Evolutionary conservation across 306 rosid genomes (phyloP).

Genomic region (Castanea sativa): DNA sequence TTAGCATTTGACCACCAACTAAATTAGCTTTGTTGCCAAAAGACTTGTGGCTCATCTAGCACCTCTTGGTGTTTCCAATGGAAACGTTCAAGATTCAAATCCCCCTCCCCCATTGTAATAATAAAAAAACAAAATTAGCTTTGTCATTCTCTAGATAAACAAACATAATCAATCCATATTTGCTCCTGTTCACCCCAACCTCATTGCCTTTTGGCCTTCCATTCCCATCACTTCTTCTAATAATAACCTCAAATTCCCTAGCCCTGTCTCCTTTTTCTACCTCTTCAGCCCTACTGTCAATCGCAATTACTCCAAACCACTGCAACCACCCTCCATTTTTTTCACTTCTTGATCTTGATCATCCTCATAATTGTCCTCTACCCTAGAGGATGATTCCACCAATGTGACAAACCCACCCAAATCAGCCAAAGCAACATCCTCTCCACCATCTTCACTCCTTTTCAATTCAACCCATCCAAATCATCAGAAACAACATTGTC

Average conservation of each 20-base stretch:
- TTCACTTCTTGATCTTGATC: neutral
- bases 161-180: slow-evolving; percentile 21
- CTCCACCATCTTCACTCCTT: neutral
- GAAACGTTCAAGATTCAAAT: too few relatives aligned
- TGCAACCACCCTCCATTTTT: neutral
- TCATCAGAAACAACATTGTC: neutral
- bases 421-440: neutral
- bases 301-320: neutral
- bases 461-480: neutral
- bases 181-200: slow-evolving; percentile 8
- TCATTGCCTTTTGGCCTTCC: too few relatives aligned
- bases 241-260: neutral
- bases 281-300: neutral
- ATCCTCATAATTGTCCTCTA: neutral
- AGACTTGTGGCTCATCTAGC: too few relatives aligned
- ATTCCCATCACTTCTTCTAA: neutral
- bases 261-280: neutral
- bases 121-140: neutral
- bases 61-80: too few relatives aligned
- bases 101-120: too few relatives aligned
- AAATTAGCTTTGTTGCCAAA: too few relatives aligned
- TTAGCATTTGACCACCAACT: too few relatives aligned
- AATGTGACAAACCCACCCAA: neutral
- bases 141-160: neutral
- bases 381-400: neutral